Evolutionary conservation across 192 early-diverging fungal species (phyloP).

Genomic region (Coemansia sp.): DNA sequence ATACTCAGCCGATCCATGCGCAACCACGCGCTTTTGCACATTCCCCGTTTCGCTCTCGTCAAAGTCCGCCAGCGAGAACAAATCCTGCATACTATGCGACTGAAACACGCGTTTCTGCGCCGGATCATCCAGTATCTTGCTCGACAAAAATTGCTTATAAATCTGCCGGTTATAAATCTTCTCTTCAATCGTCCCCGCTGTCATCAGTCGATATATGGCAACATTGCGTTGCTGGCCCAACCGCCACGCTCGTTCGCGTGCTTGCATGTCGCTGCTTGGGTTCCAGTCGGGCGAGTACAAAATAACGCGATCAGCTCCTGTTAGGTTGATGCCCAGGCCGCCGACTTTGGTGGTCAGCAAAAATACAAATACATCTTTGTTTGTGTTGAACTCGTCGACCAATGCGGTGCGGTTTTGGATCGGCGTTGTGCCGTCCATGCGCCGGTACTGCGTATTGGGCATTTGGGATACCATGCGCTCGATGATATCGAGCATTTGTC

Average conservation of each 20-base stretch:
- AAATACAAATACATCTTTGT: conserved; percentile 76
- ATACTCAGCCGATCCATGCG: neutral
- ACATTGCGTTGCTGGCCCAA: conserved; percentile 87
- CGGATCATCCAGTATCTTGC: conserved; percentile 92
- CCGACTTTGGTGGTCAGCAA: conserved; percentile 97
- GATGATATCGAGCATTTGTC: conserved; percentile 94
- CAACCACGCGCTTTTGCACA: neutral
- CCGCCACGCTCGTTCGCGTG: conserved; percentile 93
- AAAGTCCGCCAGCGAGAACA: conserved; percentile 74
- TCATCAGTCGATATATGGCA: conserved; percentile 94
- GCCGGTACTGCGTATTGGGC: conserved; percentile 64
- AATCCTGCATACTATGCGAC: conserved; percentile 74
- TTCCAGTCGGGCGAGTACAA: conserved; percentile 99
- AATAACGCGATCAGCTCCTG: conserved; percentile 89
- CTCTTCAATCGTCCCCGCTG: conserved; percentile 90
- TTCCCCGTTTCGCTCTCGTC: conserved; percentile 9
- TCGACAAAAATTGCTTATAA: conserved; percentile 95
- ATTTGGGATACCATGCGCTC: conserved; percentile 65
- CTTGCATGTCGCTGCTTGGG: conserved; percentile 93
- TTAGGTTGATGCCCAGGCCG: conserved; percentile 93
- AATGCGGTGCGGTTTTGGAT: conserved; percentile 79
- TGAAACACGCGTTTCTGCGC: conserved; percentile 89
- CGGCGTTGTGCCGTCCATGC: conserved; percentile 97
- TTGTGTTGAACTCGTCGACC: conserved; percentile 85
- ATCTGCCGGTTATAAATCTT: conserved; percentile 98